phyloP scores from a whole-genome alignment of 2,329 filamentous ascomycete species.

The Malbranchea cinnamomea region DNA sequence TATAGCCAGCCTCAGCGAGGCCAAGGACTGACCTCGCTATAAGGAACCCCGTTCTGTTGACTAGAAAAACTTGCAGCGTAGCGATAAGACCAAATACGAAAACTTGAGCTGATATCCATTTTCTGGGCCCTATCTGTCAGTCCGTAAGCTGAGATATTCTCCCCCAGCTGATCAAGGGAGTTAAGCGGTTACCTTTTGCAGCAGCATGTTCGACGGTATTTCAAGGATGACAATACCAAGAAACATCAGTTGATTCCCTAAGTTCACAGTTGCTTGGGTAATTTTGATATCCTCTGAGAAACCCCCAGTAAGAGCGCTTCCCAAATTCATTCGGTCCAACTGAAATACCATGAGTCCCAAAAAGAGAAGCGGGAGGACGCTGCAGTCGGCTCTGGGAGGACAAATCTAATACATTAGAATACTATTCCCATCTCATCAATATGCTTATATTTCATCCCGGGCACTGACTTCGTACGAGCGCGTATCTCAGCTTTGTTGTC shows the following conservation, averaged over 20 bases:
- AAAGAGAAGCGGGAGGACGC: slow-evolving; percentile 35
- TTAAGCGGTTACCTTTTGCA: slow-evolving; percentile 12
- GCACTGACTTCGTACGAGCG: neutral
- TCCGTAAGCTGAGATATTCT: neutral
- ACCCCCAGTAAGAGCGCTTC: slow-evolving; percentile 35
- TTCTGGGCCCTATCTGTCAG: slow-evolving; percentile 31
- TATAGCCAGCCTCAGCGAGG: slow-evolving; percentile 37
- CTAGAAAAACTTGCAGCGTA: slow-evolving; percentile 31
- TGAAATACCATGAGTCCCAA: slow-evolving; percentile 38
- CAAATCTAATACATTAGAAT: no score
- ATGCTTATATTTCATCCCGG: neutral
- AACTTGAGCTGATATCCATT: slow-evolving; percentile 37
- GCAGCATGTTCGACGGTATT: slow-evolving; percentile 36
- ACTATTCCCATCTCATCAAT: neutral
- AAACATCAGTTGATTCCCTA: slow-evolving; percentile 41
- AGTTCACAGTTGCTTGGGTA: slow-evolving; percentile 34
- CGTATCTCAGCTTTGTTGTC: slow-evolving; percentile 1
- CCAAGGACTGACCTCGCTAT: slow-evolving; percentile 32
- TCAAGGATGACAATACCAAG: slow-evolving; percentile 36
- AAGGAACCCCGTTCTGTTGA: slow-evolving; percentile 31
- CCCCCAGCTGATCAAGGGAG: slow-evolving; percentile 14
- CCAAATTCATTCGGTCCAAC: slow-evolving; percentile 39
- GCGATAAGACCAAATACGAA: slow-evolving; percentile 35
- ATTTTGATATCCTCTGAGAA: slow-evolving; percentile 31
- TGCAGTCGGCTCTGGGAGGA: slow-evolving; percentile 29